These are phyloP conservation scores for Pichia sp. DNA, from an alignment of 1,139 yeast genomes.

Conservation along the genomic window DNA sequence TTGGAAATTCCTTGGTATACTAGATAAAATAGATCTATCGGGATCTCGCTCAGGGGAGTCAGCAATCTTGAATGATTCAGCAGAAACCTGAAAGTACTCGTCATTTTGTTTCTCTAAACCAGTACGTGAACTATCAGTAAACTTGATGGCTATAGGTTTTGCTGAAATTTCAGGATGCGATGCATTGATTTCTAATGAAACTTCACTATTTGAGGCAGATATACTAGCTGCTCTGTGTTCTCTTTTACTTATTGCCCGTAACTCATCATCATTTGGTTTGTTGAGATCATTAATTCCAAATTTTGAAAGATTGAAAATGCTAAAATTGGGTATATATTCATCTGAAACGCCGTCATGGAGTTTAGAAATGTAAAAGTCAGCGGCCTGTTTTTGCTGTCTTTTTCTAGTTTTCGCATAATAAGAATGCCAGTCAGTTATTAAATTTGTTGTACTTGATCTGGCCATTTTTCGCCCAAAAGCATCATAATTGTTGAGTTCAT, in stretches of 20 bases:
- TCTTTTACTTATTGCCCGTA: neutral
- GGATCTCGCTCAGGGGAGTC: constrained; percentile 26
- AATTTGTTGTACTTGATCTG: neutral
- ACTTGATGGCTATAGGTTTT: constrained; percentile 29
- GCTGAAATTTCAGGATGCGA: constrained; percentile 17
- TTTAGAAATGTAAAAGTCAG: neutral
- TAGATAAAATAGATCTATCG: constrained; percentile 21
- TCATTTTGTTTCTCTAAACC: neutral
- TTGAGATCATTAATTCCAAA: constrained; percentile 29
- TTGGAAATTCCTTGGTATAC: constrained; percentile 49
- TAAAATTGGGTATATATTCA: constrained; percentile 64
- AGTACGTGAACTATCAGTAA: neutral
- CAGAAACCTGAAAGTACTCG: constrained; percentile 11
- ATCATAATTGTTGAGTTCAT: constrained; percentile 48
- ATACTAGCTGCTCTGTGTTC: neutral
- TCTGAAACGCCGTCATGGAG: constrained; percentile 48
- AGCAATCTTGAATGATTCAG: constrained; percentile 19
- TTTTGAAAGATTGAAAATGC: constrained; percentile 33
- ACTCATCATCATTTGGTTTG: constrained; percentile 2
- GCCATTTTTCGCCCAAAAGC: constrained; percentile 19
- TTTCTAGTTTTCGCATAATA: neutral
- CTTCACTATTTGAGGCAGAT: neutral
- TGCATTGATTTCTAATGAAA: neutral
- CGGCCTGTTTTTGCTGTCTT: neutral
- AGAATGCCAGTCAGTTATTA: neutral